These are phyloP conservation scores for Gamarada debralockiae DNA, from an alignment of 495 filamentous ascomycete genomes.

Conservation along the genomic window DNA sequence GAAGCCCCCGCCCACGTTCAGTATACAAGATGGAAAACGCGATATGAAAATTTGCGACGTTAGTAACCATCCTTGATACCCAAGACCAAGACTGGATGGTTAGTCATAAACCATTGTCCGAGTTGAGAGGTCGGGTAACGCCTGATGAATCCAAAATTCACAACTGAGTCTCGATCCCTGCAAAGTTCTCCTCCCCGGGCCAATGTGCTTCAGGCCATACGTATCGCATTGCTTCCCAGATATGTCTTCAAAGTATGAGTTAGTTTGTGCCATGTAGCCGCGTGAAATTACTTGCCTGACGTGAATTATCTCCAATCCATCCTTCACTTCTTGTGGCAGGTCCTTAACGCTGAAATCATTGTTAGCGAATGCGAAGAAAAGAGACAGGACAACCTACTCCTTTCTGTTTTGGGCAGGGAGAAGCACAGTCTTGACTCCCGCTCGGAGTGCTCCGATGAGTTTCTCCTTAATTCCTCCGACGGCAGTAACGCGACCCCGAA, in stretches of 20 bases:
- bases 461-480: slow-evolving; percentile 99
- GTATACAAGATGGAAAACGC: too few relatives aligned
- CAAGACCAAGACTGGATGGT: too few relatives aligned
- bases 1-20: too few relatives aligned
- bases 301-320: slow-evolving; percentile 83
- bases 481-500: slow-evolving; percentile 80
- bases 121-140: background rate
- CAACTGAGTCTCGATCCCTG: slow-evolving; percentile 59
- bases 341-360: slow-evolving; percentile 57
- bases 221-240: slow-evolving; percentile 81
- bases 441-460: slow-evolving; percentile 87
- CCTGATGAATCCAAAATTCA: slow-evolving; percentile 25
- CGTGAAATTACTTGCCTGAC: slow-evolving; percentile 61
- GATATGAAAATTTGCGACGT: too few relatives aligned
- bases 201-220: slow-evolving; percentile 84
- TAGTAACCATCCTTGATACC: too few relatives aligned
- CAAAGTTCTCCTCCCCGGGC: slow-evolving; percentile 62
- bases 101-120: too few relatives aligned
- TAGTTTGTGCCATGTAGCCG: slow-evolving; percentile 7
- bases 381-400: slow-evolving; percentile 41
- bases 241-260: slow-evolving; percentile 50
- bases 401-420: slow-evolving; percentile 87
- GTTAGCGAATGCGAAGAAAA: background rate
- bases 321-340: slow-evolving; percentile 82
- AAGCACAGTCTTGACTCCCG: slow-evolving; percentile 91